Evolutionary conservation across 2,329 filamentous ascomycete genomes (phyloP), one percentile per base, ranked within the genome.

Genomic region (Monosporascus ibericus): DNA sequence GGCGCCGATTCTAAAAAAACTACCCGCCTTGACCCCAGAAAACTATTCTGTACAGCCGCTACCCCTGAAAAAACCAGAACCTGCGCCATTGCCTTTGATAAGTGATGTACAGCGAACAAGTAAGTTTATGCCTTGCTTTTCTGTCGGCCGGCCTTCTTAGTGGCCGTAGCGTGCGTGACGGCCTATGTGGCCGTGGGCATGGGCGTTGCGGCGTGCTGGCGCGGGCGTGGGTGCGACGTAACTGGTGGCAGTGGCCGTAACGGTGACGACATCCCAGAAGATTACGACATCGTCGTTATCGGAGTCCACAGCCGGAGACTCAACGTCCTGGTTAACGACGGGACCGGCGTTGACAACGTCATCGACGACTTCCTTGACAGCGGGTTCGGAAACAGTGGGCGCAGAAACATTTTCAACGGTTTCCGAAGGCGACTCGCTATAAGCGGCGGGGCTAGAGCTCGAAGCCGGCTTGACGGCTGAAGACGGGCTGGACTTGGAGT

Each of bases 191-290:
- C 58, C 61, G 49, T 66, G 58, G 47, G 54, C 49, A 54, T 54
- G 52, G 44, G 51, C 58, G n/a, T 52, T 48, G 30, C 63, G 57
- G 53, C 63, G 50, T 44, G 52, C 47, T 42, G 51, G 46, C 2
- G 51, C 53, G 7, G 58, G 51, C 2, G 63, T 61, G 22, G 62
- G 34, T n/a, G 56, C 56, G n/a, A 57, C 44, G 3, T 20, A 20
- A 3, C 59, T 53, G 2, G 56, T 65, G 11, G 60, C 54, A 3
- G 56, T 65, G 11, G 60, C 66, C 25, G 70, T 78, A 27, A 78
- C 70, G 9, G 75, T 76, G 14, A 76, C 69, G 2, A 76, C 75
- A 59, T 75, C 68, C 61, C 67, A 75, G 49, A 77, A 68, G 24
- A 73, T 78, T 44, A 61, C 67, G 52, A 65, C 57, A 24, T 59